Conservation (phyloP, 345 rosid species). For the Euclidium syriacum region DNA sequence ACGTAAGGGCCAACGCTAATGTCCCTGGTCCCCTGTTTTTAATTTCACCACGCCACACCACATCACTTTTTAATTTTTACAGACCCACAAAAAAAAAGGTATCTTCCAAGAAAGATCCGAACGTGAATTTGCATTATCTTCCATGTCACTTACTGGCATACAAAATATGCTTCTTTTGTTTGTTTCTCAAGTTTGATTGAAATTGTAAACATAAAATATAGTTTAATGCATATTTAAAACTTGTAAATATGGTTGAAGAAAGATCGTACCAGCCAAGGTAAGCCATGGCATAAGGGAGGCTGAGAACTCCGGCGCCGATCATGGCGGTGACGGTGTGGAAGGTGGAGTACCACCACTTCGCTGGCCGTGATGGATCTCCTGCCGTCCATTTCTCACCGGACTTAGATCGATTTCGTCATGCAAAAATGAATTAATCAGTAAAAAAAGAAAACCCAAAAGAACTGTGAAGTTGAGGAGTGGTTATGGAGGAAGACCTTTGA, state of each 20-base stretch:
- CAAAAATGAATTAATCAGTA: background rate
- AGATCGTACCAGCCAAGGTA: slow-evolving; percentile 86
- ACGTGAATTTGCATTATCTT: background rate
- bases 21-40: slow-evolving; percentile 90
- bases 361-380: slow-evolving; percentile 54
- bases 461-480: background rate
- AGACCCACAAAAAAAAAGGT: background rate
- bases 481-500: slow-evolving; percentile 35
- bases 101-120: background rate
- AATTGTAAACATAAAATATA: background rate
- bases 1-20: slow-evolving; percentile 53
- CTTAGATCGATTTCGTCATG: slow-evolving; percentile 44
- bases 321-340: slow-evolving; percentile 93
- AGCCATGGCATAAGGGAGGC: slow-evolving; percentile 96
- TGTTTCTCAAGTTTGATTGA: background rate
- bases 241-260: background rate
- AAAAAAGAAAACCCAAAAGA: background rate
- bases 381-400: slow-evolving; percentile 53
- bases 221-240: background rate
- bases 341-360: slow-evolving; percentile 98
- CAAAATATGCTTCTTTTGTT: background rate
- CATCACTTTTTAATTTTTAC: background rate
- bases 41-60: slow-evolving; percentile 9
- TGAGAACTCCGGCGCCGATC: slow-evolving; percentile 96
- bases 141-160: background rate